Conservation (phyloP, 2,329 filamentous ascomycete species). For the Botrytis elliptica region DNA sequence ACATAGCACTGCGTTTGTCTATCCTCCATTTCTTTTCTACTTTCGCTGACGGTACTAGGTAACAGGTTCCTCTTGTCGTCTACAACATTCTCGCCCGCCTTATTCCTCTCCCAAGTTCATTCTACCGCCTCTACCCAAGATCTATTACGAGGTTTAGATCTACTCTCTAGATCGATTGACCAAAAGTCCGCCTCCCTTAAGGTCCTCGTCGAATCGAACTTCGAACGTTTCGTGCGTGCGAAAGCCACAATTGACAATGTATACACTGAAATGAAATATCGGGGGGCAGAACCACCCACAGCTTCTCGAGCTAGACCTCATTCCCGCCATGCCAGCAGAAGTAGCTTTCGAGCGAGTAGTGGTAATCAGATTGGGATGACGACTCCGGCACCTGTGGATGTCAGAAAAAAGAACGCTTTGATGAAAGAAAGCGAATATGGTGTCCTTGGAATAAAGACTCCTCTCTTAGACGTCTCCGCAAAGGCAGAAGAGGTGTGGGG, state of each 20-base stretch:
- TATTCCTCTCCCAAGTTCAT: conserved; percentile 92
- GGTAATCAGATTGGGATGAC: conserved; percentile 38
- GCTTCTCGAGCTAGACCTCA: conserved; percentile 40
- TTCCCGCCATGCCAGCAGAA: conserved; percentile 40
- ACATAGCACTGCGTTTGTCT: conserved; percentile 69
- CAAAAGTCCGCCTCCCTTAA: conserved; percentile 97
- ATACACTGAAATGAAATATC: conserved; percentile 93
- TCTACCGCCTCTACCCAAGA: conserved; percentile 79
- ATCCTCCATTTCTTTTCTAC: conserved; percentile 7
- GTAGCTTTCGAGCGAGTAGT: conserved; percentile 43
- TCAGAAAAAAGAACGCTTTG: conserved; percentile 81
- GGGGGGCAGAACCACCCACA: conserved; percentile 54
- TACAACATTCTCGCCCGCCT: conserved; percentile 86
- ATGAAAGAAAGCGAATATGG: conserved; percentile 92
- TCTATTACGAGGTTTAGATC: conserved; percentile 77
- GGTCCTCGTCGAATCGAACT: conserved; percentile 94
- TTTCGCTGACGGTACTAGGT: conserved; percentile 47
- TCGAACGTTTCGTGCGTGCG: conserved; percentile 94
- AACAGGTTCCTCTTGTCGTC: conserved; percentile 95
- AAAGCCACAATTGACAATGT: conserved; percentile 99
- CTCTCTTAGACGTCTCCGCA: conserved; percentile 82
- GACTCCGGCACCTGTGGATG: conserved; percentile 46
- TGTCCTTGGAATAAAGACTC: conserved; percentile 81
- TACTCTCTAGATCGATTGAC: conserved; percentile 87
- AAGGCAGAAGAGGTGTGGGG: conserved; percentile 99